Base-by-base conservation (phyloP, 306 rosid species). In the Bauhinia variegata region DNA sequence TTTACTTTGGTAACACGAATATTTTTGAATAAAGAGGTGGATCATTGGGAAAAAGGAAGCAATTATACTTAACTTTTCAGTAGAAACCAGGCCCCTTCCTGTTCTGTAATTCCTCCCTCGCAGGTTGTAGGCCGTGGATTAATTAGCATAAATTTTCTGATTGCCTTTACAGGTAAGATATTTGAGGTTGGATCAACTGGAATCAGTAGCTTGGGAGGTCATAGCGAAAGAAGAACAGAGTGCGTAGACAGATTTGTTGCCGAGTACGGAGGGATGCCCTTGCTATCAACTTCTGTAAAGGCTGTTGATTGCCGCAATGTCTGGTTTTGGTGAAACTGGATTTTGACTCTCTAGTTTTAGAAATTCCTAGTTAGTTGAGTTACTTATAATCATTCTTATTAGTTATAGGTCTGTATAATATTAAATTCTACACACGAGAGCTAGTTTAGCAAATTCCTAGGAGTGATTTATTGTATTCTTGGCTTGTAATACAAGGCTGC, bases 111-210 rank as follows among this genome's bases (percentile, higher is more conserved):
- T 34, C 11, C 5, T 5, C 37, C 2, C 4, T 42, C 34, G 14
- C 65, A 46, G 8, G 44, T 19, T 15, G 30, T 57, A n/a, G n/a
- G n/a, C 4, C 2, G 53, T 30, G 71, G 23, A 38, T 66, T 37
- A 19, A 23, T 23, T 23, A 23, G 2, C 28, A 23, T 23, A 23
- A 23, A 23, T 23, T 1, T 1, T 23, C 28, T 23, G 28, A 23
- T 23, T 23, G 28, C 47, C 10, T 9, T 41, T 41, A 71, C 71
- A 93, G 99, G 96, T 15, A 90, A 82, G 79, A 93, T 90, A 61
- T 90, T 72, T 63, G 99, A 93, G 83, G 86, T 90, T 54, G 99
- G 99, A 66, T 89, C 99, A 43, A 88, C 97, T 30, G 99, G 99
- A 65, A 93, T 93, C 70, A 93, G 99, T 81, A 93, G 97, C 76